A percentile compares a stretch with the other conserved stretches of the same genome.
phyloP scores from a whole-genome alignment of 257 asterid genomes.

The Craterostigma plantagineum region DNA sequence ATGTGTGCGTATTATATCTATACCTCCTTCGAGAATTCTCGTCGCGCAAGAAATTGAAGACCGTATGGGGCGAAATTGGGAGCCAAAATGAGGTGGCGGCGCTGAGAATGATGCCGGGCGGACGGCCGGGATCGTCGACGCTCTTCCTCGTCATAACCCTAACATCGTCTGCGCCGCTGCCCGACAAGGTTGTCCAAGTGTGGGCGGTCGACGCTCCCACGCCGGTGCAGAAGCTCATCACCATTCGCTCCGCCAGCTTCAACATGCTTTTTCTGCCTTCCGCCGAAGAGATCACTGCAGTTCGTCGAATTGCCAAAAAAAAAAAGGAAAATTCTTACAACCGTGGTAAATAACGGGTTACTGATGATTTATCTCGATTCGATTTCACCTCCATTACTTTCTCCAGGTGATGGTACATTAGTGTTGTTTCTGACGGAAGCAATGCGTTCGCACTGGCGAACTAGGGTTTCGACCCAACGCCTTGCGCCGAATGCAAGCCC shows the following conservation, averaged over 20 bases:
- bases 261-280: conserved; percentile 35
- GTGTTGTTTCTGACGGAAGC: conserved; percentile 40
- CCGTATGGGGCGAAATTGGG: conserved; percentile 27
- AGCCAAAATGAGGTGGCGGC: conserved; percentile 56
- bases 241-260: conserved; percentile 44
- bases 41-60: conserved; percentile 34
- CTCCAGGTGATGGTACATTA: conserved; percentile 27
- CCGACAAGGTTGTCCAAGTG: conserved; percentile 37
- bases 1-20: no score
- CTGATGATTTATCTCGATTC: no score
- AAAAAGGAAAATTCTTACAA: not conserved
- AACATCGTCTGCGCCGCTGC: conserved; percentile 37
- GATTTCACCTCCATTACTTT: conserved; percentile 23
- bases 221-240: conserved; percentile 36
- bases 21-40: conserved; percentile 47
- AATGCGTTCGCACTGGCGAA: conserved; percentile 35
- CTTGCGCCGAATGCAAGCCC: conserved; percentile 37
- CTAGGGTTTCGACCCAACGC: conserved; percentile 34
- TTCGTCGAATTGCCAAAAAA: not conserved
- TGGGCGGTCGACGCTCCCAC: conserved; percentile 47
- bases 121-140: conserved; percentile 43
- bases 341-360: not conserved
- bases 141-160: conserved; percentile 44
- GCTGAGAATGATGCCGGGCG: conserved; percentile 41
- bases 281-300: conserved; percentile 25